phyloP scores from a whole-genome alignment of 352 stramenopile genomes.

The Blastocystis sp. region DNA sequence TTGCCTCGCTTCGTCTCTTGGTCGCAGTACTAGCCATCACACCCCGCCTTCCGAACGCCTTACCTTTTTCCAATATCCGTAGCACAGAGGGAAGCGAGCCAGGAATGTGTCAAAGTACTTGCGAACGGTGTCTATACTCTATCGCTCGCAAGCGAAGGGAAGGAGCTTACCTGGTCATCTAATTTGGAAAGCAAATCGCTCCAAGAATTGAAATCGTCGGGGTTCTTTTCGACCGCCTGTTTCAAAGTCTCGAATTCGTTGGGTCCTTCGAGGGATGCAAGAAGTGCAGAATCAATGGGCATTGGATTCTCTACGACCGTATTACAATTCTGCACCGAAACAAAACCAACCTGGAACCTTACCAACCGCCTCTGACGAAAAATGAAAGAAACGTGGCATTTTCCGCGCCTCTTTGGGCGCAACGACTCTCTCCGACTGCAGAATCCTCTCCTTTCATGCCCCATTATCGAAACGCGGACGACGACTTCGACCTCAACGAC shows the following conservation, averaged over 20 bases:
- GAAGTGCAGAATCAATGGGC: slow-evolving; percentile 27
- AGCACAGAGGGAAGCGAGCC: slow-evolving; percentile 53
- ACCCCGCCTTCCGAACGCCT: neutral
- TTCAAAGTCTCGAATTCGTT: neutral
- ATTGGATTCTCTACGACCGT: slow-evolving; percentile 14
- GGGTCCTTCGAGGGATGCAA: slow-evolving; percentile 43
- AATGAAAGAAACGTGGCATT: neutral
- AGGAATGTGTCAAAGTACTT: slow-evolving; percentile 56
- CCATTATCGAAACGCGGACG: neutral
- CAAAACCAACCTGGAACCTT: slow-evolving; percentile 4
- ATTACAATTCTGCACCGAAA: neutral
- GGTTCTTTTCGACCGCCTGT: slow-evolving; percentile 47
- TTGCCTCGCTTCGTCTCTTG: slow-evolving; percentile 33
- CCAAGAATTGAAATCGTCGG: slow-evolving; percentile 54
- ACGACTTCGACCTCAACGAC: neutral
- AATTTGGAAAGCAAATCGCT: slow-evolving; percentile 45
- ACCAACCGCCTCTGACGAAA: neutral
- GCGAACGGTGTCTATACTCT: slow-evolving; percentile 45
- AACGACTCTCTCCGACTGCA: neutral
- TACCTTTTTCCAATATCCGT: slow-evolving; percentile 58
- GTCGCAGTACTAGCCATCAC: slow-evolving; percentile 15
- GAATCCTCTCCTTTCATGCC: neutral
- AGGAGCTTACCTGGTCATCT: slow-evolving; percentile 17
- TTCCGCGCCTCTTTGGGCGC: neutral
- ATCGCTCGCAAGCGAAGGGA: neutral